These are phyloP conservation scores for Yamadazyma kanchanaburiensis DNA, from an alignment of 1,139 yeast genomes.

Conservation along the genomic window DNA sequence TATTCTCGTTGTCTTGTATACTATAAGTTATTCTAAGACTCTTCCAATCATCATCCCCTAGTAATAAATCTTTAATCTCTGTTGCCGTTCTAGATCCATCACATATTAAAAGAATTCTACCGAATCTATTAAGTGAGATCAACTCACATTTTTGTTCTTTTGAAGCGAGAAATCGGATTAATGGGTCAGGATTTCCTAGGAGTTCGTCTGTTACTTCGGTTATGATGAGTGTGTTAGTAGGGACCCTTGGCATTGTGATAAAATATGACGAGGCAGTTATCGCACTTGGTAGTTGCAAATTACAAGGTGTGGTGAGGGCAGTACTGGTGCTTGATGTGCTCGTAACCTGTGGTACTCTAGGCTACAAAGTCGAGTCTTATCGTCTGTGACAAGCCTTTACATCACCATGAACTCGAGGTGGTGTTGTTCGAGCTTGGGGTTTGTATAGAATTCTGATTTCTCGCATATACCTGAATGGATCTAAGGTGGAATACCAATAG, in stretches of 20 bases:
- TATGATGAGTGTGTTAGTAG: conserved; percentile 41
- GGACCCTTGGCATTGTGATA: conserved; percentile 9
- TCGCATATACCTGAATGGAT: too few relatives aligned
- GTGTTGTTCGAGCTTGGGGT: too few relatives aligned
- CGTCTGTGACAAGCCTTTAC: too few relatives aligned
- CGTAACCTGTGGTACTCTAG: too few relatives aligned
- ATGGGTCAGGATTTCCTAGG: conserved; percentile 23
- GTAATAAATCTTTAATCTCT: conserved; percentile 17
- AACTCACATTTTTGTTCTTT: conserved; percentile 28
- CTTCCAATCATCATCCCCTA: conserved; percentile 15
- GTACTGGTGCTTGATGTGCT: too few relatives aligned
- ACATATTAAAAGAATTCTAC: conserved; percentile 35
- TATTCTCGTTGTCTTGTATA: conserved; percentile 29
- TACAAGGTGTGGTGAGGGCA: too few relatives aligned
- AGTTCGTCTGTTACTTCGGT: conserved; percentile 24
- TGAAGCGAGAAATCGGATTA: conserved; percentile 22
- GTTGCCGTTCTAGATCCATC: conserved; percentile 20
- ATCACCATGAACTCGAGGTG: too few relatives aligned
- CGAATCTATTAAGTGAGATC: conserved; percentile 32
- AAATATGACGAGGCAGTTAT: background rate
- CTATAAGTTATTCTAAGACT: conserved; percentile 25
- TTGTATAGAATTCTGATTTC: too few relatives aligned
- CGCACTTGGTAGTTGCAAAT: too few relatives aligned
- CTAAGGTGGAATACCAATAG: too few relatives aligned
- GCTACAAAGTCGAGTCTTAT: too few relatives aligned